Percentiles rank a stretch among this genome's conserved stretches.
Conservation (phyloP, 441 rosid species). For the Croton setiger region DNA sequence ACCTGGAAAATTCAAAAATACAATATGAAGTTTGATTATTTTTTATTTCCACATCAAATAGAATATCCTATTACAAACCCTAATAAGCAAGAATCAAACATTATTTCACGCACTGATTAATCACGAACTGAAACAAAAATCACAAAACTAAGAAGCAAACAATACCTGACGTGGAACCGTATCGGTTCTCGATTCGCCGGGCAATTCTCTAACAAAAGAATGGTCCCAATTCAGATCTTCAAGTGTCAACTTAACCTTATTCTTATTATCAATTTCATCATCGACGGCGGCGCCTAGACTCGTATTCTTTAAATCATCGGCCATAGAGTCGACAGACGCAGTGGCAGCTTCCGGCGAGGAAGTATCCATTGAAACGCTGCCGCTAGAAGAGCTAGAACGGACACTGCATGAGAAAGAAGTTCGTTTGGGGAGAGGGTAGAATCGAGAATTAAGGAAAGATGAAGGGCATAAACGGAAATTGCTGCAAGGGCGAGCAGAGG, state of each 20-base stretch:
- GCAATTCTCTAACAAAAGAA: constrained; percentile 80
- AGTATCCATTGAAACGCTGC: constrained; percentile 46
- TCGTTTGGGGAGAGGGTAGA: constrained; percentile 2
- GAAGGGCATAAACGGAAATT: constrained; percentile 28
- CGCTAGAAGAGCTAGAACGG: constrained; percentile 12
- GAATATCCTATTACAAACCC: constrained; percentile 5
- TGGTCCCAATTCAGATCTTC: constrained; percentile 92
- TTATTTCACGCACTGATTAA: background rate
- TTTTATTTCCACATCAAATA: no score
- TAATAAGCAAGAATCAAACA: background rate
- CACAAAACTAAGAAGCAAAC: background rate
- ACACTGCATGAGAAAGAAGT: constrained; percentile 33
- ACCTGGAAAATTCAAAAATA: constrained; percentile 52
- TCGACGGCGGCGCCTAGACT: constrained; percentile 37
- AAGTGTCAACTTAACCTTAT: constrained; percentile 32
- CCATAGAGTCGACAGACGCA: constrained; percentile 58
- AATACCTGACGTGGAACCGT: constrained; percentile 80
- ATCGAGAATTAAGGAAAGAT: constrained; percentile 19
- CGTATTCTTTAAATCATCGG: constrained; percentile 66
- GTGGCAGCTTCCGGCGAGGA: constrained; percentile 40
- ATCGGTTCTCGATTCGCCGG: constrained; percentile 75
- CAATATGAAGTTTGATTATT: background rate
- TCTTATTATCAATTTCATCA: constrained; percentile 20
- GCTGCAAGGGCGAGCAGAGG: constrained; percentile 16
- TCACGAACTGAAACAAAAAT: background rate